Evolutionary conservation across 139 green algal species (phyloP).

Genomic region (Edaphochlamys debaryana): DNA sequence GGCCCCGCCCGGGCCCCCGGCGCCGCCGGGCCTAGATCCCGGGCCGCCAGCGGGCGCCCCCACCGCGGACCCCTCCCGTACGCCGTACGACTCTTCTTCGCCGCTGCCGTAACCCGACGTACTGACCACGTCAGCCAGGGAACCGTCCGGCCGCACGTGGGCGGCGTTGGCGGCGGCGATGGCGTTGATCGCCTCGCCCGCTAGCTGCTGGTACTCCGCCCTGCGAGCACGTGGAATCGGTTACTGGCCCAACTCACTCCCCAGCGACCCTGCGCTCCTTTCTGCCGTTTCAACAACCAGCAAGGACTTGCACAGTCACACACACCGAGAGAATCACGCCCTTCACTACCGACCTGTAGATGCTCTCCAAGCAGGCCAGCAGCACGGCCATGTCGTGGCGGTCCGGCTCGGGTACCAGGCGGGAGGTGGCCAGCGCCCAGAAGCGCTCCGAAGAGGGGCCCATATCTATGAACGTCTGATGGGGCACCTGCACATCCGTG

Average conservation of each 20-base stretch:
- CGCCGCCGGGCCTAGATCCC: too few species aligned
- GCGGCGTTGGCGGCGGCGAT: conserved; percentile 19
- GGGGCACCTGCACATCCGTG: conserved; percentile 20
- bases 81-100: too few species aligned
- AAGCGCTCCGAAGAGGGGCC: conserved; percentile 25
- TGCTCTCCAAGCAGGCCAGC: conserved; percentile 40
- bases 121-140: neutral
- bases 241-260: too few species aligned
- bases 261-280: too few species aligned
- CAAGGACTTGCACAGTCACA: too few species aligned
- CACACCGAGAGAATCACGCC: too few species aligned
- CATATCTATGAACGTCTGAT: conserved; percentile 32
- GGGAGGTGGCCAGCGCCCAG: conserved; percentile 13
- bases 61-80: too few species aligned
- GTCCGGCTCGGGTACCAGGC: conserved; percentile 1
- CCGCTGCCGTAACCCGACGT: too few species aligned
- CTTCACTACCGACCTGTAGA: conserved; percentile 32
- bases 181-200: conserved; percentile 11
- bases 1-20: too few species aligned
- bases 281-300: too few species aligned
- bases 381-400: conserved; percentile 4
- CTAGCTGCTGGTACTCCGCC: conserved; percentile 40
- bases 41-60: too few species aligned
- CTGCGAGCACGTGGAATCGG: neutral
- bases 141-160: conserved; percentile 9